Percentiles rank a stretch among this genome's conserved stretches.
These are phyloP conservation scores for Xerophyta viscosa DNA, from an alignment of 106 monocot genomes.

Conservation along the genomic window DNA sequence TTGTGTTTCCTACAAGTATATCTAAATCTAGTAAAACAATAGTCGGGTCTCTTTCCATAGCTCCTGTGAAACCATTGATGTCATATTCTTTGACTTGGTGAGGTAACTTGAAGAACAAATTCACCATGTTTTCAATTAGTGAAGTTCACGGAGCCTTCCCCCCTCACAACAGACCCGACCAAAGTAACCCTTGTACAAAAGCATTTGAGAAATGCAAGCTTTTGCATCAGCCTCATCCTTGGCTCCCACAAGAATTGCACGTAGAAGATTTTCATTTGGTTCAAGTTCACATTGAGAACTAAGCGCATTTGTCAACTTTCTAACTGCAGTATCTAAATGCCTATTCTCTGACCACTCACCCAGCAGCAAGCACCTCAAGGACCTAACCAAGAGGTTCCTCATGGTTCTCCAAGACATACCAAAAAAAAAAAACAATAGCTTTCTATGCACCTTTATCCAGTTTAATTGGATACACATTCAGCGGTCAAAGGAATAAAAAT, in stretches of 20 bases:
- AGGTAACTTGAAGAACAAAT: too few relatives aligned
- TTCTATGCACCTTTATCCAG: not conserved
- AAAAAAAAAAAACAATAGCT: not conserved
- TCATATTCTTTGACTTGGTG: not conserved
- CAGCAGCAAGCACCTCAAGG: conserved; percentile 81
- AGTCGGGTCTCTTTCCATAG: not conserved
- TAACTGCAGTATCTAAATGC: conserved; percentile 18
- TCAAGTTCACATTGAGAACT: conserved; percentile 35
- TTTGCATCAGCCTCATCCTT: conserved; percentile 36
- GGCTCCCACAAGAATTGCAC: conserved; percentile 44
- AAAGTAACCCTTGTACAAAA: conserved; percentile 55
- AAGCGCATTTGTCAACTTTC: conserved; percentile 24
- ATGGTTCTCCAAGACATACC: conserved; percentile 40
- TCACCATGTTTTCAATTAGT: conserved; percentile 6
- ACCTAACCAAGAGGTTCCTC: conserved; percentile 79
- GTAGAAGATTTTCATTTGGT: conserved; percentile 30
- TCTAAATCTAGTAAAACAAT: conserved; percentile 31
- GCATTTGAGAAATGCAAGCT: conserved; percentile 61
- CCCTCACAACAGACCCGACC: conserved; percentile 54
- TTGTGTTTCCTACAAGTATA: conserved; percentile 1
- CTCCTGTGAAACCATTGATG: not conserved
- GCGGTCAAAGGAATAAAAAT: too few relatives aligned
- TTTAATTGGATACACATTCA: not conserved
- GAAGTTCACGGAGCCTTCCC: conserved; percentile 49
- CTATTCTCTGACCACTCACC: conserved; percentile 29